These are phyloP conservation scores for Sanghuangporus baumii DNA, from an alignment of 1,284 basidiomycete species.

Conservation along the genomic window DNA sequence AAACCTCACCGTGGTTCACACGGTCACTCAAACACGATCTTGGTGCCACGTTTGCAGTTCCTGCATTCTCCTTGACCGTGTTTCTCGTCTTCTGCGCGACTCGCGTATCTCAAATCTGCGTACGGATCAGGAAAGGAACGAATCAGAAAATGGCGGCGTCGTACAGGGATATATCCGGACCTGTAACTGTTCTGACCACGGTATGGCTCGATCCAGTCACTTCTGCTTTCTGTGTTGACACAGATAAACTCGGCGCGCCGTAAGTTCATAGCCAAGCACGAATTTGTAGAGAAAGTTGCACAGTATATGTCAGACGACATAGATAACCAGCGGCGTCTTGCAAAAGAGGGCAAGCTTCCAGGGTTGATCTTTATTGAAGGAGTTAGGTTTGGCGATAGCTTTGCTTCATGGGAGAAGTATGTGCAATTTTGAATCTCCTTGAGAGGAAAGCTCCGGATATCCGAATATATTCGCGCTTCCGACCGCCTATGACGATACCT, in stretches of 20 bases:
- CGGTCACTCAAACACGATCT: no score
- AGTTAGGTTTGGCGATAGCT: not conserved
- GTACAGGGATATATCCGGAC: not conserved
- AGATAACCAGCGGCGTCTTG: not conserved
- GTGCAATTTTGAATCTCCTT: not conserved
- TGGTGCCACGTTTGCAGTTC: no score
- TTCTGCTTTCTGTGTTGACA: not conserved
- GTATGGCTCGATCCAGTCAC: not conserved
- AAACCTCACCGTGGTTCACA: no score
- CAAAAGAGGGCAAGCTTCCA: not conserved
- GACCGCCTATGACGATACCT: not conserved
- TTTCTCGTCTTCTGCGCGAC: not conserved
- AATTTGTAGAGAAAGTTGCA: not conserved
- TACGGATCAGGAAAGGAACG: not conserved
- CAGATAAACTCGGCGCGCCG: not conserved
- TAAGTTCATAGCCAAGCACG: not conserved
- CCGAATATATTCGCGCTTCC: not conserved
- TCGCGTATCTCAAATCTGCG: not conserved
- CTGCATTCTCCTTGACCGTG: not conserved
- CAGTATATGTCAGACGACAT: slow-evolving; percentile 1
- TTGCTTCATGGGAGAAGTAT: not conserved
- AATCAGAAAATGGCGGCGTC: not conserved
- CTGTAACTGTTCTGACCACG: not conserved
- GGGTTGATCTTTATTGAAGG: not conserved
- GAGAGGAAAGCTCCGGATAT: not conserved